Conservation (phyloP, 768 basidiomycete genomes). For the Trametes sanguinea region DNA sequence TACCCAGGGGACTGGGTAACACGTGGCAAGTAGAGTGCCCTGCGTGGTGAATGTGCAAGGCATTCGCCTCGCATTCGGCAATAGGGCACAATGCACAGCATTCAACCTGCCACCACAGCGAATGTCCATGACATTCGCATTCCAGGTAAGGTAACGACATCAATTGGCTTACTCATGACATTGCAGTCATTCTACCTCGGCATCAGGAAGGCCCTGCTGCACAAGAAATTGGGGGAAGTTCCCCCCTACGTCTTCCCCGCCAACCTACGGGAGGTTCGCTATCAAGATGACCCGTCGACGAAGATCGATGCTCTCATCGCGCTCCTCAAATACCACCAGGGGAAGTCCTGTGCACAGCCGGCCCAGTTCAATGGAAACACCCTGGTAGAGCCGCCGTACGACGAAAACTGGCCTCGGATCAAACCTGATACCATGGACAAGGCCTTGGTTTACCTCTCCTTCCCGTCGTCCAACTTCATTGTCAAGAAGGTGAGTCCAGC, state of each 20-base stretch:
- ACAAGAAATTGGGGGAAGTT: too few species aligned
- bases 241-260: too few species aligned
- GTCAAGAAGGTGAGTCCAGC: neutral
- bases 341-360: neutral
- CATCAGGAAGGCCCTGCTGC: too few species aligned
- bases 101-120: too few species aligned
- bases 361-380: neutral
- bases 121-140: too few species aligned
- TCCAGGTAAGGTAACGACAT: neutral
- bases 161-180: neutral
- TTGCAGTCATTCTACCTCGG: neutral
- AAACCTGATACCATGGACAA: neutral
- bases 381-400: neutral
- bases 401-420: neutral
- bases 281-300: too few species aligned
- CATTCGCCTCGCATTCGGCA: too few species aligned
- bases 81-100: too few species aligned
- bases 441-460: neutral
- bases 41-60: neutral
- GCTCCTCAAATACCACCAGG: neutral
- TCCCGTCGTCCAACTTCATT: neutral
- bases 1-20: too few species aligned
- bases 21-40: neutral
- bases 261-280: too few species aligned
- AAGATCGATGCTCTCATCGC: neutral